phyloP scores from a whole-genome alignment of 2,329 filamentous ascomycete genomes.

The Penicillium sp. region DNA sequence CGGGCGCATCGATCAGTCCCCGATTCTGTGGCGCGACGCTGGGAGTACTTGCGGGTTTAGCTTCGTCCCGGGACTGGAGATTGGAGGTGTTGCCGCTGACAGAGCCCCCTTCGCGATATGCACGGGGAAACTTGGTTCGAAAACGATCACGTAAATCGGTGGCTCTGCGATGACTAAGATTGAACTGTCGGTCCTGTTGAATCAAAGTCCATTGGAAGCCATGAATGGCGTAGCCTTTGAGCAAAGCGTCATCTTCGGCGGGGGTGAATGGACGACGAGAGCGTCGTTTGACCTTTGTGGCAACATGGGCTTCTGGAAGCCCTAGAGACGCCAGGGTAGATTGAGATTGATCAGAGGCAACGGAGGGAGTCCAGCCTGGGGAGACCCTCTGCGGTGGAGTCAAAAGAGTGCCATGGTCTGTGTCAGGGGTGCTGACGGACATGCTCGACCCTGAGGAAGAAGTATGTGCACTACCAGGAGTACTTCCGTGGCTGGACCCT shows the following conservation, averaged over 20 bases:
- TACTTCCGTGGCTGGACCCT: slow-evolving; percentile 10
- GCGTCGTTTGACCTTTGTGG: slow-evolving; percentile 45
- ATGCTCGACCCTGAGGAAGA: slow-evolving; percentile 13
- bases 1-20: slow-evolving; percentile 9
- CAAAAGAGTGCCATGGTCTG: slow-evolving; percentile 9
- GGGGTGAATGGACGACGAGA: slow-evolving; percentile 51
- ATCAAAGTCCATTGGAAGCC: slow-evolving; percentile 58
- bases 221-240: slow-evolving; percentile 54
- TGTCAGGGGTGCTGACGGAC: slow-evolving; percentile 14
- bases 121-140: slow-evolving; percentile 53
- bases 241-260: slow-evolving; percentile 52
- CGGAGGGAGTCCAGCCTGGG: slow-evolving; percentile 21
- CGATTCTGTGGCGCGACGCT: slow-evolving; percentile 7
- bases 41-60: slow-evolving; percentile 4
- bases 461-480: slow-evolving; percentile 12
- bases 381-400: slow-evolving; percentile 11
- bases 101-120: slow-evolving; percentile 46
- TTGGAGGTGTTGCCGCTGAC: slow-evolving; percentile 29
- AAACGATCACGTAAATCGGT: slow-evolving; percentile 59
- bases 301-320: slow-evolving; percentile 44
- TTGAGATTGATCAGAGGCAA: slow-evolving; percentile 29
- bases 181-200: slow-evolving; percentile 48
- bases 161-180: slow-evolving; percentile 47
- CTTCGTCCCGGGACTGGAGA: slow-evolving; percentile 7
- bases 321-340: slow-evolving; percentile 38